Conservation (phyloP, 768 basidiomycete genomes). For the Tephrocybe sp. region DNA sequence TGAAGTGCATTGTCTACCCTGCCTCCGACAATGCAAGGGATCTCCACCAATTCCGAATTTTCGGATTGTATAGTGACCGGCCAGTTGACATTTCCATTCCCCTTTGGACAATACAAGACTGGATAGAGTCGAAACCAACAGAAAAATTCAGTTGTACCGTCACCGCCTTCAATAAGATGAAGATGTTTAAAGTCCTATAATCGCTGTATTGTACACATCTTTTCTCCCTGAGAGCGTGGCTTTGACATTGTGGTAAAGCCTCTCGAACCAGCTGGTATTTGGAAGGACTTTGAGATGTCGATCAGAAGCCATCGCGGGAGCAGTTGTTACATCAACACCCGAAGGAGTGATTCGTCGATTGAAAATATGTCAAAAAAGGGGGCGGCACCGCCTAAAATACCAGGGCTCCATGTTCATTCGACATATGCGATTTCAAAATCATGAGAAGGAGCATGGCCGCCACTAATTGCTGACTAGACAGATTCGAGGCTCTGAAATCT, state of each 20-base stretch:
- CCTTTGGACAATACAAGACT: neutral
- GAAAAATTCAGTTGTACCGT: constrained; percentile 6
- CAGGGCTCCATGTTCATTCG: too few relatives aligned
- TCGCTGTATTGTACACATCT: too few relatives aligned
- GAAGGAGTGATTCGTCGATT: too few relatives aligned
- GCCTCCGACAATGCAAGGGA: constrained; percentile 2
- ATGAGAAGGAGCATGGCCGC: neutral
- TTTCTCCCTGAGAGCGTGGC: too few relatives aligned
- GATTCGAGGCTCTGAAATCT: neutral
- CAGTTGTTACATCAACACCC: too few relatives aligned
- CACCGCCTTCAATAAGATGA: constrained; percentile 4
- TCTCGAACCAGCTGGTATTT: too few relatives aligned
- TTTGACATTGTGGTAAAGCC: too few relatives aligned
- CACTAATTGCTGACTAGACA: neutral
- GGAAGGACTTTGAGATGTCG: too few relatives aligned
- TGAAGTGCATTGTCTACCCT: constrained; percentile 2
- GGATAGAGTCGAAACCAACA: constrained; percentile 5
- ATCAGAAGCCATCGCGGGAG: too few relatives aligned
- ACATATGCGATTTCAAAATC: too few relatives aligned
- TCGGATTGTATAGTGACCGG: constrained; percentile 1
- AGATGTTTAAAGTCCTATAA: neutral
- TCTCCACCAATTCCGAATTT: constrained; percentile 4
- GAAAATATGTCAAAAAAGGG: too few relatives aligned
- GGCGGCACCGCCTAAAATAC: too few relatives aligned
- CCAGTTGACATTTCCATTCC: neutral